A percentile compares a stretch with the other conserved stretches of the same genome.
These are phyloP conservation scores for Malassezia obtusa DNA, from an alignment of 1,284 basidiomycete genomes.

Conservation along the genomic window DNA sequence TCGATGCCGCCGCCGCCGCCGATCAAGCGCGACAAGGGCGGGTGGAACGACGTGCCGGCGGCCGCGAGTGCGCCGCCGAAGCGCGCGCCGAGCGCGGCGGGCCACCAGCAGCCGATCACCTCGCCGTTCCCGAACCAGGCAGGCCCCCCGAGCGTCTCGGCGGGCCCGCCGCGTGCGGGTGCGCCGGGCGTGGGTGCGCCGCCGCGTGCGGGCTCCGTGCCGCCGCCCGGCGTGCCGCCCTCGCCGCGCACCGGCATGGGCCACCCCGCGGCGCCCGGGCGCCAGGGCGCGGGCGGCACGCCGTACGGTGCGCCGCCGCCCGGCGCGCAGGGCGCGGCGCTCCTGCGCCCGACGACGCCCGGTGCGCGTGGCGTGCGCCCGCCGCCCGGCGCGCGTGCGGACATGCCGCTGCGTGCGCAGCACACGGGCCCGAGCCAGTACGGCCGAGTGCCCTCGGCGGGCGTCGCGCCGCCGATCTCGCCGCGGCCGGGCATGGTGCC, in stretches of 20 bases:
- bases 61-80: slow-evolving; percentile 35
- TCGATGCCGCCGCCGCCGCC: slow-evolving; percentile 48
- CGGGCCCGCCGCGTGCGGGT: slow-evolving; percentile 2
- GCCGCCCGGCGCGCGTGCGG: background rate
- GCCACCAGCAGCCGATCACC: slow-evolving; percentile 54
- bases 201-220: slow-evolving; percentile 1
- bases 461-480: background rate
- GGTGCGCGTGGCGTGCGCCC: slow-evolving; percentile 7
- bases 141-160: background rate
- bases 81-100: slow-evolving; percentile 32
- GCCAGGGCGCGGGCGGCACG: too few relatives aligned
- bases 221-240: background rate
- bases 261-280: background rate
- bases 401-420: slow-evolving; percentile 9
- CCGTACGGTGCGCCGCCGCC: too few relatives aligned
- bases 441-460: background rate
- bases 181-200: background rate
- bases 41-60: slow-evolving; percentile 82
- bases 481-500: background rate
- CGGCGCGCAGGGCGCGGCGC: background rate
- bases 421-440: slow-evolving; percentile 11
- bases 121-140: slow-evolving; percentile 73
- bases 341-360: slow-evolving; percentile 13
- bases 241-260: slow-evolving; percentile 5
- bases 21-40: slow-evolving; percentile 59